Evolutionary conservation across 1,284 basidiomycete species (phyloP).

Genomic region (Ustilago shanxiensis): DNA sequence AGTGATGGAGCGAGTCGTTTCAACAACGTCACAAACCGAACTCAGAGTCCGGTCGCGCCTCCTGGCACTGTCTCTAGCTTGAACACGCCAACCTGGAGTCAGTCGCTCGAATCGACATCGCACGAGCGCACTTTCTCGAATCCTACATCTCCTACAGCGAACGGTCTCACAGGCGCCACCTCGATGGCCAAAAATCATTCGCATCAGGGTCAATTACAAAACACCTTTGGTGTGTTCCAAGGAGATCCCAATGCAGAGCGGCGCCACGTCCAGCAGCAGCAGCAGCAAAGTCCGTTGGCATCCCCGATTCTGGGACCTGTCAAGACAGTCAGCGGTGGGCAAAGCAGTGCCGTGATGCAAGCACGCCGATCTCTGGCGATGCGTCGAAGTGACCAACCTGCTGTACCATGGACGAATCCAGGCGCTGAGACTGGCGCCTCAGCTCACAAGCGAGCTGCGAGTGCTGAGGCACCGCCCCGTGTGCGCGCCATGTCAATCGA

Average conservation of each 20-base stretch:
- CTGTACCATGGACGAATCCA: slow-evolving; percentile 44
- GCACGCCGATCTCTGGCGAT: slow-evolving; percentile 40
- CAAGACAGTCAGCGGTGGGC: slow-evolving; percentile 28
- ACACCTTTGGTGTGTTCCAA: not conserved
- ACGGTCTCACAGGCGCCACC: not conserved
- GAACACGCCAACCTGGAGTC: not conserved
- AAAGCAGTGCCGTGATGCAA: slow-evolving; percentile 31
- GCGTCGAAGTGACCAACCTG: slow-evolving; percentile 35
- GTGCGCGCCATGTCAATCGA: slow-evolving; percentile 48
- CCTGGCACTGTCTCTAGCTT: not conserved
- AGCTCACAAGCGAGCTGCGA: slow-evolving; percentile 14
- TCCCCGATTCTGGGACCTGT: slow-evolving; percentile 10
- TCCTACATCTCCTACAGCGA: slow-evolving; percentile 5
- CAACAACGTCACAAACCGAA: slow-evolving; percentile 2
- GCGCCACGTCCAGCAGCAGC: slow-evolving; percentile 7
- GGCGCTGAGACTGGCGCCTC: slow-evolving; percentile 16
- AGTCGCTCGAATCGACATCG: not conserved
- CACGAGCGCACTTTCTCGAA: slow-evolving; percentile 34
- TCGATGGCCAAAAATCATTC: slow-evolving; percentile 32
- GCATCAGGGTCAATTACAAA: slow-evolving; percentile 28
- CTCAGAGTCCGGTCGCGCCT: slow-evolving; percentile 15
- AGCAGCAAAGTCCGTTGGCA: slow-evolving; percentile 12
- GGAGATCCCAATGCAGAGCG: slow-evolving; percentile 7
- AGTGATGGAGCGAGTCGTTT: not conserved
- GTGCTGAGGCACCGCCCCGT: slow-evolving; percentile 16